These are phyloP conservation scores for Anthracocystis walkeri DNA, from an alignment of 1,284 basidiomycete genomes.

Conservation along the genomic window DNA sequence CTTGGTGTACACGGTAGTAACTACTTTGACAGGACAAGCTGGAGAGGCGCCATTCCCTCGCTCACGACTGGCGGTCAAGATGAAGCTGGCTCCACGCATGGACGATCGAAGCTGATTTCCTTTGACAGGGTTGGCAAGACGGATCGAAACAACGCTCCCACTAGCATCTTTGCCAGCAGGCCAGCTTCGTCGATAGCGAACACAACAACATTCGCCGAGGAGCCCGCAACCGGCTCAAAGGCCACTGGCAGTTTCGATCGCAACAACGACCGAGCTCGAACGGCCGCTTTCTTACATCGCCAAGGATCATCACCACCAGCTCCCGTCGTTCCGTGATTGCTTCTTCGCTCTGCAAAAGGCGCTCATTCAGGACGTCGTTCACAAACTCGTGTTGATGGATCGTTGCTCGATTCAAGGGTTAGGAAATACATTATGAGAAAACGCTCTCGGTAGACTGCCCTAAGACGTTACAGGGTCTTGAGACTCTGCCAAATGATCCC, in stretches of 20 bases:
- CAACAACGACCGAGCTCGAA: slow-evolving; percentile 35
- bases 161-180: slow-evolving; percentile 31
- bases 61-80: slow-evolving; percentile 11
- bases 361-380: too few relatives aligned
- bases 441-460: neutral
- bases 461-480: slow-evolving; percentile 15
- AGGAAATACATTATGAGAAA: neutral
- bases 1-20: slow-evolving; percentile 58
- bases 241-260: neutral
- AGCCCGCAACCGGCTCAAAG: too few relatives aligned
- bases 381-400: neutral
- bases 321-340: slow-evolving; percentile 4
- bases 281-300: slow-evolving; percentile 27
- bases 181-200: neutral
- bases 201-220: neutral
- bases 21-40: slow-evolving; percentile 64
- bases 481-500: slow-evolving; percentile 19
- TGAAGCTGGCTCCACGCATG: neutral
- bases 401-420: neutral
- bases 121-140: slow-evolving; percentile 29
- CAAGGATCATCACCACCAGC: slow-evolving; percentile 6
- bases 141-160: neutral
- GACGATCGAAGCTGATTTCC: slow-evolving; percentile 11
- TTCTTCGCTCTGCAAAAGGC: neutral
- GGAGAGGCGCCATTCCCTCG: slow-evolving; percentile 57